phyloP scores from a whole-genome alignment of 2,329 filamentous ascomycete genomes.

The Penicillium sp. region DNA sequence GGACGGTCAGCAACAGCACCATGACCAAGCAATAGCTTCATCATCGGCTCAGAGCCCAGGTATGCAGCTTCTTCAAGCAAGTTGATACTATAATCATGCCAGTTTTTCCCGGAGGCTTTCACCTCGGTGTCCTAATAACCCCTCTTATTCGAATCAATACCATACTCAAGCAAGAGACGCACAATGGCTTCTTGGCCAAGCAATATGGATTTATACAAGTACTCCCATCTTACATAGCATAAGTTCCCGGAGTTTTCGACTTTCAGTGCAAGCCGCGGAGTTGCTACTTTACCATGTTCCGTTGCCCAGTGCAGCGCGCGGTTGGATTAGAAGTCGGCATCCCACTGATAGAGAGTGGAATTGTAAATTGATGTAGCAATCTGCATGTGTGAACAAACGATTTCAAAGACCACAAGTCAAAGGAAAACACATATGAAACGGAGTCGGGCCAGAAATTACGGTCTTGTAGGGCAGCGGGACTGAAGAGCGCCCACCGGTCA shows the following conservation, averaged over 20 bases:
- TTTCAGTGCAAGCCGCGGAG: not conserved
- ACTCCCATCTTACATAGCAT: not conserved
- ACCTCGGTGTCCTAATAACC: not conserved
- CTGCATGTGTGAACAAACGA: not conserved
- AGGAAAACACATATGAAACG: not conserved
- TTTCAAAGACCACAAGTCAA: not conserved
- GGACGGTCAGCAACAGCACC: not conserved
- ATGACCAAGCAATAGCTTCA: not conserved
- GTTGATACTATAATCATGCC: not conserved
- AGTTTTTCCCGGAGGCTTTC: too few species aligned
- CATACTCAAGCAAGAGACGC: not conserved
- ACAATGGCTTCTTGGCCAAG: not conserved
- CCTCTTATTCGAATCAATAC: not conserved
- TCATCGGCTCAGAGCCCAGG: not conserved
- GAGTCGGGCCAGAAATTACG: too few species aligned
- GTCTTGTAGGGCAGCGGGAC: not conserved
- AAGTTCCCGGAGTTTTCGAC: not conserved
- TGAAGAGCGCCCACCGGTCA: not conserved
- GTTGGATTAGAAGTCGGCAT: not conserved
- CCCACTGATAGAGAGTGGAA: not conserved
- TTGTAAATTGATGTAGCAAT: not conserved
- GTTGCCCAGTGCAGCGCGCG: not conserved
- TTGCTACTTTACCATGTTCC: not conserved
- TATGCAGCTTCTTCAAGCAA: not conserved
- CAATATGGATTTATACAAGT: not conserved